A percentile compares a stretch with the other conserved stretches of the same genome.
These are phyloP conservation scores for Tetrahymena borealis DNA, from an alignment of 73 alveolate species.

Conservation along the genomic window DNA sequence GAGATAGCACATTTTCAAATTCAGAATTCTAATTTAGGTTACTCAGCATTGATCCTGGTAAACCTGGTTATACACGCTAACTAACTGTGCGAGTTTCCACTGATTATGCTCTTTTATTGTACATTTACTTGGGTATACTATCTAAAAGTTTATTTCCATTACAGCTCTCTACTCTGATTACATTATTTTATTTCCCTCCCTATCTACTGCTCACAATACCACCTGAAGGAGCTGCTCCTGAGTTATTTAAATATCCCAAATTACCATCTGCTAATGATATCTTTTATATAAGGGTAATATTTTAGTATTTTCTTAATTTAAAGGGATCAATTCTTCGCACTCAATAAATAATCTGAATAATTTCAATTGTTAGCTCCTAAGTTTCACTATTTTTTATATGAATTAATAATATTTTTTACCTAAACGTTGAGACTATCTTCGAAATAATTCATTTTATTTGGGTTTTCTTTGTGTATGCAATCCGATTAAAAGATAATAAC, in stretches of 20 bases:
- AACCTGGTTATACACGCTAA: neutral
- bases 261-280: neutral
- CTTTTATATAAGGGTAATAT: too few relatives aligned
- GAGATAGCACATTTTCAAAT: neutral
- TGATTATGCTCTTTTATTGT: neutral
- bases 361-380: too few relatives aligned
- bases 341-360: too few relatives aligned
- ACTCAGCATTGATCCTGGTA: neutral
- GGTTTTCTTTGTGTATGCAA: neutral
- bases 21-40: neutral
- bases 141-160: neutral
- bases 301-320: too few relatives aligned
- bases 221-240: neutral
- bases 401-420: neutral
- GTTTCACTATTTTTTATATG: too few relatives aligned
- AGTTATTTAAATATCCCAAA: neutral
- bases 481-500: neutral
- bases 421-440: neutral
- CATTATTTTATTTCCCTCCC: neutral
- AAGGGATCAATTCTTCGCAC: too few relatives aligned
- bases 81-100: neutral
- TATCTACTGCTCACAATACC: neutral
- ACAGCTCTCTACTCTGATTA: neutral
- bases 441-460: neutral
- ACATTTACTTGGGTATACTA: neutral